phyloP scores from a whole-genome alignment of 106 monocot species.

The Ottelia alismoides region DNA sequence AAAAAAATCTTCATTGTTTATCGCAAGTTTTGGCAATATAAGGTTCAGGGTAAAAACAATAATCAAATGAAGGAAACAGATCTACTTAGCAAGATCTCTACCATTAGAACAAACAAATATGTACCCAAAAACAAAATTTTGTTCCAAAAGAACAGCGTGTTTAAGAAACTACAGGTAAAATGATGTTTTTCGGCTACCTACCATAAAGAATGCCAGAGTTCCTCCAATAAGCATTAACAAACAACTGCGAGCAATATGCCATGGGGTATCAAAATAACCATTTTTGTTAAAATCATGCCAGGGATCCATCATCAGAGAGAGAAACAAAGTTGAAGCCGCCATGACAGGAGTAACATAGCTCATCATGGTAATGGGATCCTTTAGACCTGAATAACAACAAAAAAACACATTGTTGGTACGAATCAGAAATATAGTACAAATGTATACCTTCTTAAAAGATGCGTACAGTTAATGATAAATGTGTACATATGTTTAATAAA shows the following conservation, averaged over 20 bases:
- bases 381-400: slow-evolving; percentile 42
- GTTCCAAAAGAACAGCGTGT: no score
- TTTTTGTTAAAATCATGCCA: slow-evolving; percentile 60
- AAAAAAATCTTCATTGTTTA: slow-evolving; percentile 3
- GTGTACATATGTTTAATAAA: no score
- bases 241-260: slow-evolving; percentile 52
- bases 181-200: no score
- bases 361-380: slow-evolving; percentile 83
- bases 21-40: no score
- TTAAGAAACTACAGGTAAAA: no score
- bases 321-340: slow-evolving; percentile 56
- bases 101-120: no score
- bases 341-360: slow-evolving; percentile 93
- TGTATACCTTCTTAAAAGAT: no score
- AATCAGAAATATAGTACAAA: no score
- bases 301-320: slow-evolving; percentile 75
- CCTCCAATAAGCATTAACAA: slow-evolving; percentile 80
- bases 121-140: slow-evolving; percentile 1
- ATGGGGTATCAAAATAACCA: slow-evolving; percentile 66
- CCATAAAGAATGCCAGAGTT: slow-evolving; percentile 43
- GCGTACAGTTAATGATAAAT: no score
- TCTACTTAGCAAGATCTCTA: no score
- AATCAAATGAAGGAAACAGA: no score
- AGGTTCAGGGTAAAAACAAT: no score
- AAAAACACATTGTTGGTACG: background rate